phyloP scores from a whole-genome alignment of 768 basidiomycete species.

The Cyathus striatus region DNA sequence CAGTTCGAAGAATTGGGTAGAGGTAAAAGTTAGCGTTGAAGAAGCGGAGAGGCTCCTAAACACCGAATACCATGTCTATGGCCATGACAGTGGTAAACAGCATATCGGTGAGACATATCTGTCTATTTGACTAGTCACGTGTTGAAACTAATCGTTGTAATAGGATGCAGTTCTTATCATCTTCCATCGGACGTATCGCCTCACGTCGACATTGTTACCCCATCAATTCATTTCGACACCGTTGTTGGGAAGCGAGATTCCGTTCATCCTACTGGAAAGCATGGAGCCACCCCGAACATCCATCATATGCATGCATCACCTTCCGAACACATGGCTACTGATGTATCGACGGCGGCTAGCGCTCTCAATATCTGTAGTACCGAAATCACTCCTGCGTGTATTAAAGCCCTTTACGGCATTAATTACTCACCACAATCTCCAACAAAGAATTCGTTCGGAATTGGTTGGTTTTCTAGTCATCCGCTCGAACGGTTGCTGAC shows the following conservation, averaged over 20 bases:
- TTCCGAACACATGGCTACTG: too few relatives aligned
- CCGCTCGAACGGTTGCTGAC: not conserved
- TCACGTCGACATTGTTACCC: constrained; percentile 34
- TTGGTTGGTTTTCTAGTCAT: constrained; percentile 18
- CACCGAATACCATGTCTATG: constrained; percentile 40
- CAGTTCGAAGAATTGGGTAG: constrained; percentile 27
- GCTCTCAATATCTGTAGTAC: constrained; percentile 21
- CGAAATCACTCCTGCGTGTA: constrained; percentile 30
- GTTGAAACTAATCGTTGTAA: not conserved
- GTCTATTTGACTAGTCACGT: not conserved
- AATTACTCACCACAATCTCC: constrained; percentile 22
- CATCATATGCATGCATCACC: too few relatives aligned
- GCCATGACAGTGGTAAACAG: constrained; percentile 26
- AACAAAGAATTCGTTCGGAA: constrained; percentile 28
- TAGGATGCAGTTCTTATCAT: constrained; percentile 28
- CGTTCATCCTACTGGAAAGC: constrained; percentile 7
- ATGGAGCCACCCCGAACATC: too few relatives aligned
- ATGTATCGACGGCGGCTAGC: constrained; percentile 9
- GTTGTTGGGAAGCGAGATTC: constrained; percentile 22
- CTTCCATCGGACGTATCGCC: constrained; percentile 27
- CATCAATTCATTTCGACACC: constrained; percentile 31
- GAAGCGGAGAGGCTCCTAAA: constrained; percentile 36
- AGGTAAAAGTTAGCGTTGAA: constrained; percentile 31
- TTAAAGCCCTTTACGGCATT: constrained; percentile 32
- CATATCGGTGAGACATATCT: constrained; percentile 27